phyloP scores from a whole-genome alignment of 345 rosid species.

The Heritiera fomes region DNA sequence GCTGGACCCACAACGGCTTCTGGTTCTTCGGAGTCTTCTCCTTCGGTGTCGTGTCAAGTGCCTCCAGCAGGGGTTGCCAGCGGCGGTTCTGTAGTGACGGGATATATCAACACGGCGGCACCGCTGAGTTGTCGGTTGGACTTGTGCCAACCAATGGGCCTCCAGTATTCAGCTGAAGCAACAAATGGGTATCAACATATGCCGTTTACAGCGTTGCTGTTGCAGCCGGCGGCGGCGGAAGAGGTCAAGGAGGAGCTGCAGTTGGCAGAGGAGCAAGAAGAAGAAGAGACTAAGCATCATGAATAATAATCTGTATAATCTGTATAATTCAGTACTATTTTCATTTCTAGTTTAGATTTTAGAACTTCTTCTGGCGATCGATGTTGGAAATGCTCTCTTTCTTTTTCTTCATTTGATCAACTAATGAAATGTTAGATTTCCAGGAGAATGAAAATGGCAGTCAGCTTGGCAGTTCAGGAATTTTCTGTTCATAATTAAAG shows the following conservation, averaged over 20 bases:
- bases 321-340: not conserved
- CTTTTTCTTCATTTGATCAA: not conserved
- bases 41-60: conserved; percentile 34
- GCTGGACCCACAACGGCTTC: conserved; percentile 30
- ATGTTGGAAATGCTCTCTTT: not conserved
- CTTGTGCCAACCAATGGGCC: conserved; percentile 37
- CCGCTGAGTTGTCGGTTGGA: conserved; percentile 44
- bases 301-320: conserved; percentile 11
- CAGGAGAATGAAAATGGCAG: not conserved
- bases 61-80: conserved; percentile 17
- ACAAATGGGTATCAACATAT: conserved; percentile 44
- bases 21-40: conserved; percentile 27
- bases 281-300: conserved; percentile 19
- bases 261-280: conserved; percentile 15
- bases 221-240: conserved; percentile 40
- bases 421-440: too few relatives aligned
- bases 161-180: conserved; percentile 18
- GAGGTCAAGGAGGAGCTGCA: conserved; percentile 28
- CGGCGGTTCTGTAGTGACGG: not conserved
- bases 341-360: not conserved
- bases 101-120: conserved; percentile 24
- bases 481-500: not conserved
- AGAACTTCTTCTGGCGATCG: not conserved
- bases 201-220: conserved; percentile 61
- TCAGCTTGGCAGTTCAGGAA: not conserved